A percentile compares a stretch with the other conserved stretches of the same genome.
Conservation (phyloP, 1,284 basidiomycete genomes). For the Xanthoconium separans region DNA sequence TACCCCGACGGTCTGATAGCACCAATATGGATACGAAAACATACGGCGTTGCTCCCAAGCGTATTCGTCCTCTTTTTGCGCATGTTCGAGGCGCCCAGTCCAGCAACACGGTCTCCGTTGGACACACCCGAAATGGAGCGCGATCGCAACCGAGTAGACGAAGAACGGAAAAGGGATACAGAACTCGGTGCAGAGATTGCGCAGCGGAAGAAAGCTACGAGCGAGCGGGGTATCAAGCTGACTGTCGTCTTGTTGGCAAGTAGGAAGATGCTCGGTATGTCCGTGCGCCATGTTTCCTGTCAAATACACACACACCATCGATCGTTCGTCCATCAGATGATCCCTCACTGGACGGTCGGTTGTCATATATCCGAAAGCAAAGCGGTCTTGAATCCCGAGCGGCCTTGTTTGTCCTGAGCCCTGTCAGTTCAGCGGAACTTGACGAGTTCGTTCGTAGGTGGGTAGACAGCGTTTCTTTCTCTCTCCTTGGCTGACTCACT, state of each 20-base stretch:
- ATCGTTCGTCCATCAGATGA: constrained; percentile 56
- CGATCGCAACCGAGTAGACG: constrained; percentile 56
- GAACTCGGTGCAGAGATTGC: constrained; percentile 79
- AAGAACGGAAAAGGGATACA: constrained; percentile 72
- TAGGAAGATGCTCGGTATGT: constrained; percentile 73
- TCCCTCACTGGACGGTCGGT: constrained; percentile 74
- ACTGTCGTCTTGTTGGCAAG: constrained; percentile 94
- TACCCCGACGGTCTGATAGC: constrained; percentile 95
- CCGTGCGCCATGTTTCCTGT: neutral
- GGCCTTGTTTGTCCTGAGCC: constrained; percentile 91
- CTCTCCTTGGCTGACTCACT: constrained; percentile 8
- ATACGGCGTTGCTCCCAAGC: constrained; percentile 85
- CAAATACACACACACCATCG: neutral
- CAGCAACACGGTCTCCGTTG: constrained; percentile 47
- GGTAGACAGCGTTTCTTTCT: neutral
- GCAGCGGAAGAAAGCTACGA: constrained; percentile 72
- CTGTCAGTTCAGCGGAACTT: constrained; percentile 80
- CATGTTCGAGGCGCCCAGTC: constrained; percentile 64
- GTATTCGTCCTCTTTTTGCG: constrained; percentile 91
- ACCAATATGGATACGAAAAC: constrained; percentile 96
- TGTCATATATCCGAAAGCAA: constrained; percentile 85
- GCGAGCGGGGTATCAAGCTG: constrained; percentile 88
- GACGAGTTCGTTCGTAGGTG: constrained; percentile 83
- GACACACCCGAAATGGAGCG: constrained; percentile 51
- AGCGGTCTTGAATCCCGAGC: constrained; percentile 90